These are phyloP conservation scores for Eucalyptus regnans DNA, from an alignment of 345 rosid species.

Conservation along the genomic window DNA sequence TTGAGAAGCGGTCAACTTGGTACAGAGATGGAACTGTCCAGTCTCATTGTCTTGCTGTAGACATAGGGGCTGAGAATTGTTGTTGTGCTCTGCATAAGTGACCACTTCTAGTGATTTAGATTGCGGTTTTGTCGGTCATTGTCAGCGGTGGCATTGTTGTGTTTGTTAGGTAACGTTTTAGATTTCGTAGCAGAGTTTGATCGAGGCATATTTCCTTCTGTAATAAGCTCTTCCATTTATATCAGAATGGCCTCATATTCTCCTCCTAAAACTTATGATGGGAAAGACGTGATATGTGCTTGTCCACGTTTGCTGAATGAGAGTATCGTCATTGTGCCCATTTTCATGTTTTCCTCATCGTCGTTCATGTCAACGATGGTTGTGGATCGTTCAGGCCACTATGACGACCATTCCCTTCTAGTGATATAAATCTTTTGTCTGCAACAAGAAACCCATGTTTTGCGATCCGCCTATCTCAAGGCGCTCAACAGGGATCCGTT, in stretches of 20 bases:
- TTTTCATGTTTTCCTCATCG: neutral
- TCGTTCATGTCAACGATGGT: neutral
- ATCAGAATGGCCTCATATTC: neutral
- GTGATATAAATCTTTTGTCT: neutral
- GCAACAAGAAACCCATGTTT: neutral
- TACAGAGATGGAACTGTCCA: slow-evolving; percentile 24
- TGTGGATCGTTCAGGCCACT: neutral
- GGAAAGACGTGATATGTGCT: neutral
- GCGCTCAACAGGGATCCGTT: neutral
- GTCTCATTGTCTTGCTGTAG: slow-evolving; percentile 55
- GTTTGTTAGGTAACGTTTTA: neutral
- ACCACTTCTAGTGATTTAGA: neutral
- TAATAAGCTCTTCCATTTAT: neutral
- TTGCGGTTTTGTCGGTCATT: accelerated
- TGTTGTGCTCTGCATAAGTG: slow-evolving; percentile 51
- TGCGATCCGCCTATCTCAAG: neutral
- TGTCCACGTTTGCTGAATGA: neutral
- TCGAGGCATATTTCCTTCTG: neutral
- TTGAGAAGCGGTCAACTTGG: slow-evolving; percentile 49
- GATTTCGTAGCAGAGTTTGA: neutral
- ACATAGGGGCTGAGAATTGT: slow-evolving; percentile 59
- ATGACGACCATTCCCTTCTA: neutral
- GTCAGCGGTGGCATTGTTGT: accelerated
- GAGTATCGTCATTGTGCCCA: neutral
- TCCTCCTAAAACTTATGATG: neutral